Base-by-base conservation (phyloP, 352 stramenopile genomes). In the Globisporangium acanthophoron region DNA sequence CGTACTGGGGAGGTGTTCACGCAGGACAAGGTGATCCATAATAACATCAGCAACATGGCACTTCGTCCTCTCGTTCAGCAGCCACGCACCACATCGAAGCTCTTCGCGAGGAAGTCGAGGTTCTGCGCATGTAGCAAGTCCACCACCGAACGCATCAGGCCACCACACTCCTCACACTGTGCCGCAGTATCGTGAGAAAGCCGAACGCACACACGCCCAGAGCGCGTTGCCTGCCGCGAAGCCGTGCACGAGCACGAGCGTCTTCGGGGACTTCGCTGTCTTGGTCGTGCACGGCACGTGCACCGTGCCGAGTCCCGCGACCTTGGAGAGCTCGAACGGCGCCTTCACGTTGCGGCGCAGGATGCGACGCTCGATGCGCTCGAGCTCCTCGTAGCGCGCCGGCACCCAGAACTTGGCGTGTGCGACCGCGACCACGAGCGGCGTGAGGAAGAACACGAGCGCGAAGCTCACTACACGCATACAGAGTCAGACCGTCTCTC, bases 141-240 rank as follows among this genome's bases (percentile, higher is more conserved):
- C 48, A 52, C 3, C 52, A 56, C 4, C 44, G 47, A 31, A 13
- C 20, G 9, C 24, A 35, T 52, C 47, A 52, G 13, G 40, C 27
- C 18, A 13, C 9, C 18, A 21, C 43, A 48, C 46, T 9, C 29
- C 31, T 21, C 18, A 27, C 15, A 50, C 44, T 60, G 3, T 21
- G 45, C 13, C 9, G 8, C 20, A 50, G 50, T n/a, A 67, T 53
- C 39, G 63, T 7, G 18, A 57, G 18, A 18, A 20, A 40, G 33
- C 33, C 44, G 8, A 49, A 52, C 13, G 8, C 24, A 52, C 20
- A 27, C n/a, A 52, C 46, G 80, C 72, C 80, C 80, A 88, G 15
- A 90, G 70, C 6, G 66, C 80, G 41, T 90, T 90, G 31, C 78
- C 80, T 11, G 69, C 76, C 5, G 76, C 80, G 39, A 76, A 90